These are phyloP conservation scores for Ophiostoma triangulosporum DNA, from an alignment of 2,329 filamentous ascomycete species.

Conservation along the genomic window DNA sequence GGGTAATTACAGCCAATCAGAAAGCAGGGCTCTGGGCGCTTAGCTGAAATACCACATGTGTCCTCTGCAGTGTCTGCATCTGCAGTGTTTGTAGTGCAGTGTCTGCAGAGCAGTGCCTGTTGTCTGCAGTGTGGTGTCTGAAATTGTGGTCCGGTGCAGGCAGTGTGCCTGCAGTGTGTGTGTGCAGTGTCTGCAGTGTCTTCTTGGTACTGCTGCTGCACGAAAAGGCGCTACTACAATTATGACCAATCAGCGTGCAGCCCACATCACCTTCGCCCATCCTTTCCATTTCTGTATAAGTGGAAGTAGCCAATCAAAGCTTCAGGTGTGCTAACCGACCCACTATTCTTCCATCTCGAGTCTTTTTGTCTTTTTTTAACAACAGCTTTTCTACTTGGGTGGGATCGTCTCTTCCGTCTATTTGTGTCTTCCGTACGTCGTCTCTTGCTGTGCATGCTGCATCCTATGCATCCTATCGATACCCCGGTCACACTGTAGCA, in stretches of 20 bases:
- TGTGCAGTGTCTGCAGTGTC: conserved; percentile 6
- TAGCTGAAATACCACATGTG: conserved; percentile 5
- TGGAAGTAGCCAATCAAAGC: background rate
- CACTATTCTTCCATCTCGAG: background rate
- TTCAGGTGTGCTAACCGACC: background rate
- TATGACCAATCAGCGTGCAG: conserved; percentile 18
- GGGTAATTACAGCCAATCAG: conserved; percentile 4
- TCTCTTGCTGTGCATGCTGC: background rate
- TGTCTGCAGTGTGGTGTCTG: no score
- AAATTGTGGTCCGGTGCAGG: no score
- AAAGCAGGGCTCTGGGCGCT: conserved; percentile 9
- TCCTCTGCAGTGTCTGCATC: background rate
- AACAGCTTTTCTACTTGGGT: background rate
- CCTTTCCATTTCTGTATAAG: background rate
- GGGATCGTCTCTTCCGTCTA: background rate
- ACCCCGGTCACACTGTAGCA: background rate
- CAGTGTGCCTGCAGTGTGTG: no score
- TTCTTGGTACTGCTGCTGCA: conserved; percentile 9
- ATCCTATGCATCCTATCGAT: no score
- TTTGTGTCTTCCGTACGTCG: background rate
- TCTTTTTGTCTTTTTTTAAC: background rate
- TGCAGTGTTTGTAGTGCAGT: conserved; percentile 16
- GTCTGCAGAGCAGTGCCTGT: no score
- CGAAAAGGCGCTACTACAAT: conserved; percentile 19
- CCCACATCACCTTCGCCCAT: background rate